These are phyloP conservation scores for Cadophora luteo-olivacea DNA, from an alignment of 2,329 filamentous ascomycete species.

Conservation along the genomic window DNA sequence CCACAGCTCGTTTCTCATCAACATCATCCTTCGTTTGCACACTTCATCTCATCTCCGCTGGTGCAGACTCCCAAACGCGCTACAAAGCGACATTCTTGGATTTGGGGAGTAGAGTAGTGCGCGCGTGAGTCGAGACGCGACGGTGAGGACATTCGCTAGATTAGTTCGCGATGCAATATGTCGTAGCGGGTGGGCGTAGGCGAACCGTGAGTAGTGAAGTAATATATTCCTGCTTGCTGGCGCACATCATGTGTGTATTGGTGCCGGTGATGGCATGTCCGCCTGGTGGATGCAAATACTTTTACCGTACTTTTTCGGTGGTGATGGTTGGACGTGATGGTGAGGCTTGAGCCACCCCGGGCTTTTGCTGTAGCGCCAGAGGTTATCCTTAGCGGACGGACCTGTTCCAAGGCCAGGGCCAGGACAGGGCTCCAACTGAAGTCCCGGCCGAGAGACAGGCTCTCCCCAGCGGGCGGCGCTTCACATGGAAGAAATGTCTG, in stretches of 20 bases:
- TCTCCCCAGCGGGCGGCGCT: constrained; percentile 18
- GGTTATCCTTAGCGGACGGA: not conserved
- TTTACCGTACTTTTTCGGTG: not conserved
- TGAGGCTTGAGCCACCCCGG: constrained; percentile 11
- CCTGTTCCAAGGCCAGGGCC: not conserved
- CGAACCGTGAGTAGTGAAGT: not conserved
- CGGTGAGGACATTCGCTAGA: not conserved
- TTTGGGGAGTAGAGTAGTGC: not conserved
- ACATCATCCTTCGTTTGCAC: not conserved
- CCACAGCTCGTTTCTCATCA: not conserved
- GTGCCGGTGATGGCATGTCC: not conserved
- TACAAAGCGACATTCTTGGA: constrained; percentile 6
- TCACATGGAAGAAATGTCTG: constrained; percentile 22
- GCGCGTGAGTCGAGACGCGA: constrained; percentile 1
- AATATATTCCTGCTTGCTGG: not conserved
- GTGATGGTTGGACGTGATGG: not conserved
- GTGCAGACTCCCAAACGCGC: constrained; percentile 33
- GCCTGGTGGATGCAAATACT: not conserved
- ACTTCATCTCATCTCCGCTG: constrained; percentile 39
- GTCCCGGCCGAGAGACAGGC: constrained; percentile 13
- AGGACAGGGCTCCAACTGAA: not conserved
- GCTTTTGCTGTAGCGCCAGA: not conserved
- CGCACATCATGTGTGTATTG: not conserved
- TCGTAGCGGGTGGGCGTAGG: not conserved
- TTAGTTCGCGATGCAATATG: not conserved